Percentiles rank a stretch among this genome's conserved stretches.
Evolutionary conservation across 352 stramenopile species (phyloP).

Genomic region (Phytophthora megakarya): DNA sequence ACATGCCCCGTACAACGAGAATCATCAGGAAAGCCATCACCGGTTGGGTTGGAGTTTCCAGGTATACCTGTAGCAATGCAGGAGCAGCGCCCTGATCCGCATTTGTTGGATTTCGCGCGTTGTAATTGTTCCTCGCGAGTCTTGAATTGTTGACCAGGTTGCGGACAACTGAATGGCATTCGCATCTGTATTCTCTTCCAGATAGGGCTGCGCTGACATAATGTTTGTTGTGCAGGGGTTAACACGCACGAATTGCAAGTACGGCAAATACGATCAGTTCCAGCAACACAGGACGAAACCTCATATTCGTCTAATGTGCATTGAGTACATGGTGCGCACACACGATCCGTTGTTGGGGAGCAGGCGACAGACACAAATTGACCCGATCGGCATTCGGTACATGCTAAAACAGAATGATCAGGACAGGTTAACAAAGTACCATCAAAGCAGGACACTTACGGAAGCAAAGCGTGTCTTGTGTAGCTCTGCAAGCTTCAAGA

Average conservation of each 20-base stretch:
- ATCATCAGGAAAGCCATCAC: slow-evolving; percentile 73
- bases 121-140: slow-evolving; percentile 69
- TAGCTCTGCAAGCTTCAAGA: slow-evolving; percentile 47
- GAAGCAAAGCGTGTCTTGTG: slow-evolving; percentile 69
- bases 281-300: slow-evolving; percentile 53
- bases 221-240: slow-evolving; percentile 55
- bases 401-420: slow-evolving; percentile 42
- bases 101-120: slow-evolving; percentile 69
- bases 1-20: slow-evolving; percentile 62
- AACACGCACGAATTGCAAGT: slow-evolving; percentile 78
- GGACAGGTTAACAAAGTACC: slow-evolving; percentile 4
- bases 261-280: slow-evolving; percentile 65
- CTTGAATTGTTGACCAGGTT: slow-evolving; percentile 52
- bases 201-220: slow-evolving; percentile 58
- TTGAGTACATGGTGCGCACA: slow-evolving; percentile 62
- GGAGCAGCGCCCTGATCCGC: slow-evolving; percentile 71
- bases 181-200: slow-evolving; percentile 73
- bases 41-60: slow-evolving; percentile 78
- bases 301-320: slow-evolving; percentile 81
- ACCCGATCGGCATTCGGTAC: slow-evolving; percentile 62
- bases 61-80: slow-evolving; percentile 60
- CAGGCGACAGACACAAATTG: slow-evolving; percentile 54
- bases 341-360: slow-evolving; percentile 57
- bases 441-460: slow-evolving; percentile 45
- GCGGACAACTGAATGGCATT: slow-evolving; percentile 71